These are phyloP conservation scores for Endothia cerciana DNA, from an alignment of 2,329 filamentous ascomycete species.

Conservation along the genomic window DNA sequence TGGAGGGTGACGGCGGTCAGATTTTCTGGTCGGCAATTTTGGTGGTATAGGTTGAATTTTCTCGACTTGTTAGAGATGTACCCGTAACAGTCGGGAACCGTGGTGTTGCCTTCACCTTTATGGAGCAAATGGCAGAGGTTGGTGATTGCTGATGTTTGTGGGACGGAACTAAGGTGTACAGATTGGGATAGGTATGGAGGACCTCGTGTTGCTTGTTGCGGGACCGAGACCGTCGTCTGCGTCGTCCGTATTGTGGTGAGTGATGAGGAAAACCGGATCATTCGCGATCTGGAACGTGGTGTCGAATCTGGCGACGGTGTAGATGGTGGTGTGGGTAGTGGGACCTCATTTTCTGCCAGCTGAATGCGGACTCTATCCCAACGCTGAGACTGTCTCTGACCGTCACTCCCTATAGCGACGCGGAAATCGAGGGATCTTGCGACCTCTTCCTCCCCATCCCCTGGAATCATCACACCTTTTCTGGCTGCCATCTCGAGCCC, in stretches of 20 bases:
- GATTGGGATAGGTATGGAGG: not conserved
- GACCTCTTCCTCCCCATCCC: not conserved
- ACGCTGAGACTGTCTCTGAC: not conserved
- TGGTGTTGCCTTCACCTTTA: not conserved
- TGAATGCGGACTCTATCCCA: constrained; percentile 8
- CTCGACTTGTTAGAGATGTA: constrained; percentile 10
- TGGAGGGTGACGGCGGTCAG: constrained; percentile 1
- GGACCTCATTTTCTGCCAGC: not conserved
- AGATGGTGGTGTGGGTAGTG: constrained; percentile 1
- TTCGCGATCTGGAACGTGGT: not conserved
- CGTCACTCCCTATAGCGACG: constrained; percentile 1
- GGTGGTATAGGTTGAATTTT: constrained; percentile 14
- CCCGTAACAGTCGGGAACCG: constrained; percentile 4
- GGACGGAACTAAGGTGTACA: not conserved
- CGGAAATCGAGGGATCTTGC: not conserved
- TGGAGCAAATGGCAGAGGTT: constrained; percentile 7
- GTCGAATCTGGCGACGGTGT: not conserved
- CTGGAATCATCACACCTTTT: constrained; percentile 7
- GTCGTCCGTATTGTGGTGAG: constrained; percentile 1
- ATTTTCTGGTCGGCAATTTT: not conserved
- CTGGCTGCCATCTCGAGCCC: constrained; percentile 10
- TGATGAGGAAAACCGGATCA: not conserved
- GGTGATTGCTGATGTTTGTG: not conserved
- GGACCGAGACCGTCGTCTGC: not conserved
- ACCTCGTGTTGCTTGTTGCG: not conserved